Percentiles rank a stretch among this genome's conserved stretches.
Conservation (phyloP, 345 rosid species). For the Gossypium raimondii region DNA sequence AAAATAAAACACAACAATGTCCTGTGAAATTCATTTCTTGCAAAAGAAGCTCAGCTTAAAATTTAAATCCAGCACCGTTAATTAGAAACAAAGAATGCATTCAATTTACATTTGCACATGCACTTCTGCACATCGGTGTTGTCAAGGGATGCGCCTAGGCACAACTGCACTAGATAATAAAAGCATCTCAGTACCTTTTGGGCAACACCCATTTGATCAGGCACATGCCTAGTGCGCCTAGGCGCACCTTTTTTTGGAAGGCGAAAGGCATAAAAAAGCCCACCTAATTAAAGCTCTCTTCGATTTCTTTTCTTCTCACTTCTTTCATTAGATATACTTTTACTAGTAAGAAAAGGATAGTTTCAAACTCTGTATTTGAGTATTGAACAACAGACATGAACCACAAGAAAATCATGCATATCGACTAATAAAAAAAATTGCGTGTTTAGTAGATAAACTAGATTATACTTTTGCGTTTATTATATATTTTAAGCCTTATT, state of each 20-base stretch:
- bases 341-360: neutral
- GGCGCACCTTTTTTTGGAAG: neutral
- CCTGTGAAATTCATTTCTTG: neutral
- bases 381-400: neutral
- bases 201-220: neutral
- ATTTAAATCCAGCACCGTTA: neutral
- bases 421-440: neutral
- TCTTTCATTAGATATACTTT: neutral
- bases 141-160: neutral
- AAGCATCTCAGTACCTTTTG: neutral
- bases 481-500: neutral
- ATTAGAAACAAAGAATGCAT: neutral
- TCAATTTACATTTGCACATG: conserved; percentile 33
- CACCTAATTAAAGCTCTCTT: neutral
- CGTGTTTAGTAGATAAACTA: neutral
- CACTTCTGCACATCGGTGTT: conserved; percentile 18
- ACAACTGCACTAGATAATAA: neutral
- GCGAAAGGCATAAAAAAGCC: neutral
- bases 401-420: neutral
- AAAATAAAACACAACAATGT: neutral
- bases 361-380: neutral
- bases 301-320: neutral
- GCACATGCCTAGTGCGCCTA: neutral
- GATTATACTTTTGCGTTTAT: neutral
- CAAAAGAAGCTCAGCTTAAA: neutral